These are phyloP conservation scores for Oenanthe sinensis DNA, from an alignment of 129 eudicot genomes.

Conservation along the genomic window DNA sequence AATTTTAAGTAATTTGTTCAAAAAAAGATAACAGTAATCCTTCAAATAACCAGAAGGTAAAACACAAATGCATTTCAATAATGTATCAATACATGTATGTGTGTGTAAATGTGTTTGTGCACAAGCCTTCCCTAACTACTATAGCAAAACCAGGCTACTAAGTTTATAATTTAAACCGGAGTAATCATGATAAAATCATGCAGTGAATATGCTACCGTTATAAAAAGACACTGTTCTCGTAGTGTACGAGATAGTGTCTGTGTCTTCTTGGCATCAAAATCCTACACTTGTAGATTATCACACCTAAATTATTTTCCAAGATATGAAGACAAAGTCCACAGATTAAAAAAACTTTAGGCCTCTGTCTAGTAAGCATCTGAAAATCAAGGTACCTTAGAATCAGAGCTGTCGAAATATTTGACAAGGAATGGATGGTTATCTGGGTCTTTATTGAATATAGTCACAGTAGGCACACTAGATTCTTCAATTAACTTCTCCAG, in stretches of 20 bases:
- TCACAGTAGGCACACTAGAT: constrained; percentile 46
- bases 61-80: not conserved
- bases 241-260: not conserved
- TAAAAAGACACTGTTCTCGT: not conserved
- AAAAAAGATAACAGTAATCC: not conserved
- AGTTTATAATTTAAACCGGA: no score
- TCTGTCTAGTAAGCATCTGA: not conserved
- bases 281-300: not conserved
- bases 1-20: not conserved
- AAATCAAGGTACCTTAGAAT: constrained; percentile 42
- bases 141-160: not conserved
- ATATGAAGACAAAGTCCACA: not conserved
- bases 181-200: not conserved
- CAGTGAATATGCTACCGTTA: not conserved
- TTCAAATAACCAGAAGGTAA: not conserved
- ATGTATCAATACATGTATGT: not conserved
- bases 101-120: no score
- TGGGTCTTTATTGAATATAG: constrained; percentile 45
- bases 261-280: not conserved
- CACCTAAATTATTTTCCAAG: not conserved
- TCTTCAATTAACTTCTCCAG: constrained; percentile 69
- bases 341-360: not conserved
- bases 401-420: constrained; percentile 44
- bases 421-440: constrained; percentile 43
- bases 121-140: not conserved